phyloP scores from a whole-genome alignment of 352 stramenopile species.

The Globisporangium perplexum region DNA sequence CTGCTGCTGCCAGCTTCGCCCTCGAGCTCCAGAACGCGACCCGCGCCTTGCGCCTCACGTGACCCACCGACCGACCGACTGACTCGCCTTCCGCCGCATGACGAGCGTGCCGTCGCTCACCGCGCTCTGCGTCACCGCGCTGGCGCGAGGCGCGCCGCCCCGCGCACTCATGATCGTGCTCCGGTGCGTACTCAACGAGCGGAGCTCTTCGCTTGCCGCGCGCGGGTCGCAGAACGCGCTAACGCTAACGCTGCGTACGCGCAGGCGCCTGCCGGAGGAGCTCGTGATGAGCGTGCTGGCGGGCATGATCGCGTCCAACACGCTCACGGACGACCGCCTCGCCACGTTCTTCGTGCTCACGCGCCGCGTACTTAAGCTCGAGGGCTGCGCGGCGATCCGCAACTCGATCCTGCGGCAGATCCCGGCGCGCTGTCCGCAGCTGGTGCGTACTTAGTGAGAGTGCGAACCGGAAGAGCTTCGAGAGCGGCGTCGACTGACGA shows the following conservation, averaged over 20 bases:
- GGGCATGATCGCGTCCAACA: constrained; percentile 66
- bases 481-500: too few relatives aligned
- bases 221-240: background rate
- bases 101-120: constrained; percentile 40
- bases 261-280: constrained; percentile 73
- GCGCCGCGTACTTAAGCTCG: constrained; percentile 63
- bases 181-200: constrained; percentile 31
- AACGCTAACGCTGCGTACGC: background rate
- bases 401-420: constrained; percentile 87
- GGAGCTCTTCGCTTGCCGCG: background rate
- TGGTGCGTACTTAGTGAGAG: constrained; percentile 29
- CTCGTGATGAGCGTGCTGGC: constrained; percentile 69
- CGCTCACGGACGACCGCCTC: constrained; percentile 78
- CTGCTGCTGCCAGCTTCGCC: too few relatives aligned
- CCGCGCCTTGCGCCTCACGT: too few relatives aligned
- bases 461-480: too few relatives aligned
- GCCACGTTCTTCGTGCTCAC: constrained; percentile 77
- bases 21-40: background rate
- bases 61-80: background rate
- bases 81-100: background rate
- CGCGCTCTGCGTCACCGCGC: constrained; percentile 52
- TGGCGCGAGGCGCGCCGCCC: constrained; percentile 47
- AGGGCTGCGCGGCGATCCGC: constrained; percentile 68
- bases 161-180: constrained; percentile 52
- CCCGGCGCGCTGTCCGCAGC: constrained; percentile 70